Percentiles rank a stretch among this genome's conserved stretches.
These are phyloP conservation scores for Suhomyces maxii DNA, from an alignment of 1,139 yeast genomes.

Conservation along the genomic window DNA sequence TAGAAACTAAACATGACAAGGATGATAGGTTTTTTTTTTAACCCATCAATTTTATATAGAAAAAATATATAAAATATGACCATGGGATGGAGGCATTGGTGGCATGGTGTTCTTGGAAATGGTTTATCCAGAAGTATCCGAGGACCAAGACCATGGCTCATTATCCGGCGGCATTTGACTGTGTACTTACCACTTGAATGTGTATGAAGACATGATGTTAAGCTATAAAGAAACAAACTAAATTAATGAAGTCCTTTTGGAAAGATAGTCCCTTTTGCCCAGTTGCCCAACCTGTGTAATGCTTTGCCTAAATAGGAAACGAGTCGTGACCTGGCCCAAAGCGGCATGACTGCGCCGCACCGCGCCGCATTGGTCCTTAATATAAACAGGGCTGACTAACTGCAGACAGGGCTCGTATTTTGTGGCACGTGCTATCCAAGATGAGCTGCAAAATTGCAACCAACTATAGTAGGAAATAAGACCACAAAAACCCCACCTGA, in stretches of 20 bases:
- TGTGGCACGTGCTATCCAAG: not conserved
- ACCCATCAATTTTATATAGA: no score
- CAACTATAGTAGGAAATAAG: no score
- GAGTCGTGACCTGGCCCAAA: conserved; percentile 10
- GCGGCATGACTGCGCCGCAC: conserved; percentile 5
- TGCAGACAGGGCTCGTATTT: not conserved
- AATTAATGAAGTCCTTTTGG: not conserved
- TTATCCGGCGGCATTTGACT: not conserved
- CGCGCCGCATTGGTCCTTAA: not conserved
- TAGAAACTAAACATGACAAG: no score
- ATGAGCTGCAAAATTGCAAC: not conserved
- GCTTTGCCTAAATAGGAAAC: conserved; percentile 10
- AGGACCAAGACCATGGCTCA: no score
- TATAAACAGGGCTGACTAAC: conserved; percentile 4
- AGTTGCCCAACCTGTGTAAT: conserved; percentile 11
- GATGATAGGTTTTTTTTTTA: no score
- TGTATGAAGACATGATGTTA: conserved; percentile 19
- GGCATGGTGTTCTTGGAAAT: not conserved
- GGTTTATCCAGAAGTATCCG: not conserved
- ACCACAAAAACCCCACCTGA: no score
- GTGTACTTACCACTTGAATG: conserved; percentile 24
- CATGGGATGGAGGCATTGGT: not conserved
- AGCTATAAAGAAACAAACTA: conserved; percentile 6
- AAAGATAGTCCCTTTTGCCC: conserved; percentile 5
- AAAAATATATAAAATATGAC: not conserved